Evolutionary conservation across 345 rosid genomes (phyloP), one percentile per base, ranked within the genome.

Genomic region (Rhodamnia argentea): DNA sequence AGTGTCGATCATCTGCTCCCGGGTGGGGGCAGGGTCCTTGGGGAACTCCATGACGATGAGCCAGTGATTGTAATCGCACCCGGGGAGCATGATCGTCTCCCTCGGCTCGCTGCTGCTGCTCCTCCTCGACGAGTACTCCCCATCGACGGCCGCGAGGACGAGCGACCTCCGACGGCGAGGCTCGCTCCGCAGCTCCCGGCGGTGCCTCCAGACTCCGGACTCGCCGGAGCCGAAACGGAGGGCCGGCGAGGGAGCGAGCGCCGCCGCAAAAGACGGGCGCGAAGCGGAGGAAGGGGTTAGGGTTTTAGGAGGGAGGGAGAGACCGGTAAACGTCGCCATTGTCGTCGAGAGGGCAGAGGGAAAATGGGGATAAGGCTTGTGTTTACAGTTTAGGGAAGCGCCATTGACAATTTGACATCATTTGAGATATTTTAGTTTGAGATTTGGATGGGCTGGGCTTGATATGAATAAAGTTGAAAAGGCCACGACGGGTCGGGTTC

Each of bases 1-100:
- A 86, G 98, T 95, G 32, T 95, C 99, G 85, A 97, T 95, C 99
- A 97, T 95, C 89, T 95, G 98, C 54, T 96, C 98, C 18, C 98
- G 92, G 13, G 96, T 93, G 1, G 99, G 98, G 10, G 98, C 97
- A 11, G 99, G 98, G 87, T 97, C 98, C 85, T 97, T 97, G 76
- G 99, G 98, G 87, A 97, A 97, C 83, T 95, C 98, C 99, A 97
- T 95, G 13, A 97, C 99, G 42, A 96, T 97, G 54, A 97, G 94
- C 99, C 98, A 97, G 86, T 97, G 99, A 58, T 97, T 95, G 89
- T 95, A 96, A 87, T 95, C 99, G 86, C 99, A 96, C 0, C 98
- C 98, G 16, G 98, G 98, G 4, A 96, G 92, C 98, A 96, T 94
- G 83, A 96, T 96, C 54, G 99, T 95, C 92, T 96, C 98, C 78